Percentiles rank a stretch among this genome's conserved stretches.
Evolutionary conservation across 2,329 filamentous ascomycete species (phyloP).

Genomic region (Penicillium sumatraense): DNA sequence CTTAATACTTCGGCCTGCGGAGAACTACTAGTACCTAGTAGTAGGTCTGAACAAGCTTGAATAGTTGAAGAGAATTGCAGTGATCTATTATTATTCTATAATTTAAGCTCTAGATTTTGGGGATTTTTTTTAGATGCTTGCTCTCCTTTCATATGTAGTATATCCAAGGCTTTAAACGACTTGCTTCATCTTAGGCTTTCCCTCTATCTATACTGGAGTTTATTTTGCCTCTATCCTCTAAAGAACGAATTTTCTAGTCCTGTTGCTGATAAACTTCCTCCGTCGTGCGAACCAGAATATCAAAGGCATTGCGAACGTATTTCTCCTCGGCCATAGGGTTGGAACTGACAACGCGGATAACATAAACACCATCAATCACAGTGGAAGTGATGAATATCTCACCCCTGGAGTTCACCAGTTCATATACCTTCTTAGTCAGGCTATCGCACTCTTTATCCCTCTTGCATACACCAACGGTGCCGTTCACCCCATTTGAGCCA

Average conservation of each 20-base stretch:
- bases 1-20: no score
- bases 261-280: slow-evolving; percentile 54
- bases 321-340: slow-evolving; percentile 72
- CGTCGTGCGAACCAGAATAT: slow-evolving; percentile 68
- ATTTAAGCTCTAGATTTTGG: no score
- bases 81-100: no score
- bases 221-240: no score
- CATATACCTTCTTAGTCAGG: slow-evolving; percentile 75
- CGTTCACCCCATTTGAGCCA: slow-evolving; percentile 13
- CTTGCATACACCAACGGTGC: slow-evolving; percentile 20
- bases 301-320: slow-evolving; percentile 74
- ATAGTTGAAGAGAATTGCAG: no score
- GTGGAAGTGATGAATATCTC: slow-evolving; percentile 84
- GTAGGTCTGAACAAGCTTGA: no score
- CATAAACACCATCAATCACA: slow-evolving; percentile 72
- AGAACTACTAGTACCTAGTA: no score
- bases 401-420: slow-evolving; percentile 72
- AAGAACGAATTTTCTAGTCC: not conserved
- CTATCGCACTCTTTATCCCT: slow-evolving; percentile 64
- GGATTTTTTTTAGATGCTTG: no score
- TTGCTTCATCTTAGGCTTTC: no score
- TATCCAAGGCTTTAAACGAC: no score
- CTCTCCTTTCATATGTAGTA: no score
- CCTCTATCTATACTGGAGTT: no score
- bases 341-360: slow-evolving; percentile 80